phyloP scores from a whole-genome alignment of 257 asterid species.

The Striga asiatica region DNA sequence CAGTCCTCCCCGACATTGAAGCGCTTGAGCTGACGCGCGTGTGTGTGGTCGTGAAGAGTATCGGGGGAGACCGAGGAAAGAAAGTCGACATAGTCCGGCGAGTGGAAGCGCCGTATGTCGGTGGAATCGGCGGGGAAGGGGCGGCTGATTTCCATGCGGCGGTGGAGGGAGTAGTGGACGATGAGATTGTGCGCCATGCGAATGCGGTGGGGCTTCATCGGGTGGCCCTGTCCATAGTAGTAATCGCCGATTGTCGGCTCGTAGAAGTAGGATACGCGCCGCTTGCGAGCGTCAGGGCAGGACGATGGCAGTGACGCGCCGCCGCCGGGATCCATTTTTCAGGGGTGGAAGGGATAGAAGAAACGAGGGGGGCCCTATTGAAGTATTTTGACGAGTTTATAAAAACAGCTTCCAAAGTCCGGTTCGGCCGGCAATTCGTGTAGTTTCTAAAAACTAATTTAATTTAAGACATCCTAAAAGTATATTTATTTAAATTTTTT shows the following conservation, averaged over 20 bases:
- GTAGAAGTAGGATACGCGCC: conserved; percentile 71
- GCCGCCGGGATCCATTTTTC: conserved; percentile 30
- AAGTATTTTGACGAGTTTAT: conserved; percentile 6
- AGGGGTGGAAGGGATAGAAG: conserved; percentile 3
- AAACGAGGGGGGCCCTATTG: neutral
- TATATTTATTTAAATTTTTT: too few species aligned
- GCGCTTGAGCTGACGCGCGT: conserved; percentile 39
- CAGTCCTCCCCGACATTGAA: conserved; percentile 68
- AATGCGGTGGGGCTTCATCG: conserved; percentile 80
- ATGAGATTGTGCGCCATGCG: conserved; percentile 72
- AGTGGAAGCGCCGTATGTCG: conserved; percentile 53
- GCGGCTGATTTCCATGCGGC: conserved; percentile 50
- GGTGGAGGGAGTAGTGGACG: conserved; percentile 58
- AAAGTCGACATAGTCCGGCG: conserved; percentile 64
- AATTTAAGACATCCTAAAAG: too few species aligned
- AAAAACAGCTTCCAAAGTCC: too few species aligned
- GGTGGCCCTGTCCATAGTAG: conserved; percentile 72
- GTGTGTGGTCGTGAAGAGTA: conserved; percentile 37
- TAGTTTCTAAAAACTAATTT: too few species aligned
- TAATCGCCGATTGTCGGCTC: conserved; percentile 63
- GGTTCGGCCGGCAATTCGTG: too few species aligned
- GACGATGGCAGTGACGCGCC: conserved; percentile 60
- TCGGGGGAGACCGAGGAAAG: conserved; percentile 49
- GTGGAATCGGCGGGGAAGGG: conserved; percentile 46
- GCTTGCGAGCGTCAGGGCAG: conserved; percentile 59